Evolutionary conservation across 495 filamentous ascomycete species (phyloP).

Genomic region (Xylaria intraflava): DNA sequence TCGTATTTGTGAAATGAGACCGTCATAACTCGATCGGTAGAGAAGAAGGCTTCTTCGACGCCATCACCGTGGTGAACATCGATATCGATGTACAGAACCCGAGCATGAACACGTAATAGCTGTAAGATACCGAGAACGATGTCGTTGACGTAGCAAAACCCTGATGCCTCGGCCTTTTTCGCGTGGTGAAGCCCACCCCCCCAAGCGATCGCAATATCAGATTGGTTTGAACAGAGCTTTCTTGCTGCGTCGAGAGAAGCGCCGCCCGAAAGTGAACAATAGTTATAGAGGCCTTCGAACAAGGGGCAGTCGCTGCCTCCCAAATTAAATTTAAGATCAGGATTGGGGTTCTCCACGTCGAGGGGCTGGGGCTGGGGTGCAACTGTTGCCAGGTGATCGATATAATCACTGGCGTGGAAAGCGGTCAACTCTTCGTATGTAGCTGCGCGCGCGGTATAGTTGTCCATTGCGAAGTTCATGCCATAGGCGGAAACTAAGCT

Average conservation of each 20-base stretch:
- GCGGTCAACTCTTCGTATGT: conserved; percentile 79
- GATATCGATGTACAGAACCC: conserved; percentile 96
- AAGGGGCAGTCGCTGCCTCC: conserved; percentile 89
- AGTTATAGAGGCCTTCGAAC: conserved; percentile 92
- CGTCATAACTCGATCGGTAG: conserved; percentile 91
- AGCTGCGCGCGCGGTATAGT: conserved; percentile 72
- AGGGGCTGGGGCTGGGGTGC: conserved; percentile 41
- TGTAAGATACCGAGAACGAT: conserved; percentile 94
- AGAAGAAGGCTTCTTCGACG: conserved; percentile 95
- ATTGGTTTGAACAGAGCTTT: conserved; percentile 76
- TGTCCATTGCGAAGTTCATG: conserved; percentile 93
- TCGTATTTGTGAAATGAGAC: conserved; percentile 96
- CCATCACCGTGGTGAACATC: conserved; percentile 98
- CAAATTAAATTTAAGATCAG: conserved; percentile 66
- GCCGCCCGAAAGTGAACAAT: conserved; percentile 88
- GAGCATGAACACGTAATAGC: conserved; percentile 76
- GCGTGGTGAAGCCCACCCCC: conserved; percentile 98
- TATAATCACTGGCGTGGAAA: conserved; percentile 84
- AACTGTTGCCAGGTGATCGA: conserved; percentile 70
- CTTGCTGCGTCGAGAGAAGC: conserved; percentile 86
- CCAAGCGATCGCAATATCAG: conserved; percentile 97
- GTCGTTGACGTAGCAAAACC: conserved; percentile 98
- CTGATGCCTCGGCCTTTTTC: conserved; percentile 86
- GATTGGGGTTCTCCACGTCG: conserved; percentile 42
- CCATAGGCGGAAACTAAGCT: conserved; percentile 89